Evolutionary conservation across 257 asterid genomes (phyloP), one percentile per base, ranked within the genome.

Genomic region (Solanum pinnatisectum): DNA sequence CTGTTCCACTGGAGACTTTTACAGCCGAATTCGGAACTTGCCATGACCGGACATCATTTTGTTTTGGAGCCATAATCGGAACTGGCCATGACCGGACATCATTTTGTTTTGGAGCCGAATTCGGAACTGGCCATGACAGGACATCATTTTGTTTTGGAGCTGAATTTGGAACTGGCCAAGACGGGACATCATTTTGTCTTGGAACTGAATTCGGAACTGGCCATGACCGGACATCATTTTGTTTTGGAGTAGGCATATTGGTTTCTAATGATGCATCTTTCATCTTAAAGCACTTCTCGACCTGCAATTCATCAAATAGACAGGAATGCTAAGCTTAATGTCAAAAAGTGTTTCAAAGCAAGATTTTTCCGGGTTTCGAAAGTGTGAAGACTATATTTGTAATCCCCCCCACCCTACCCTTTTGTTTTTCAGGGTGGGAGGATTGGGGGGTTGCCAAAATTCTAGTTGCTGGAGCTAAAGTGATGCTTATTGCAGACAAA

Each of bases 281-380:
- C 8, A 94, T 88, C 89, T 82, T 89, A 90, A 83, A 94, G 68
- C 89, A 77, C 59, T 91, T 92, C 22, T 88, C 87, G 32, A 87
- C 92, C 97, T 94, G 93, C 89, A 68, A 44, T 49, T 68, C 67
- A 18, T 85, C 32, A 85, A 85, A 39, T 67, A 39, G 44, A 68
- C 68, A 68, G 63, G 52, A 65, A 65, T 65, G 65, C 15, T 46
- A 85, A 68, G 40, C 82, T 63, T 49, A 65, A 82, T 25, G 27
- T 46, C 32, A 82, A 49, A 49, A 82, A 49, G 84, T 32, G 85
- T 46, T 36, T 9, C 40, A 46, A 46, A 81, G 85, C 67, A 81
- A 46, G 68, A 49, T 16, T 46, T 56, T 20, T 82, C 46, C 11
- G 12, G 16, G 65, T 18, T 32, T 52, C 71, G 1, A 6, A 33